phyloP scores from a whole-genome alignment of 2,329 filamentous ascomycete species.

The Cryphonectria parasitica region DNA sequence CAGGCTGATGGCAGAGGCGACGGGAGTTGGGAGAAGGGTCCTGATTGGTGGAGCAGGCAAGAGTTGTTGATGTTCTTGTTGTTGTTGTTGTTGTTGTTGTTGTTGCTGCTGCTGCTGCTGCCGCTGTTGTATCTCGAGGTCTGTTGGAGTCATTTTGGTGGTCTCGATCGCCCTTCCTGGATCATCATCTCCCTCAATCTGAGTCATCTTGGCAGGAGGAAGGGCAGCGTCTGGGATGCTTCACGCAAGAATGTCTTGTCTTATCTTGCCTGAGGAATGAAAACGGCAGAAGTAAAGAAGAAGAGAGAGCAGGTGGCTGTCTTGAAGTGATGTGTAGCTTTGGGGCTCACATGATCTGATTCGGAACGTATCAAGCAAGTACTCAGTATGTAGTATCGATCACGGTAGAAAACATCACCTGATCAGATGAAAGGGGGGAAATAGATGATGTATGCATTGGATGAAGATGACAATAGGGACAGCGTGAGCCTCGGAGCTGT shows the following conservation, averaged over 20 bases:
- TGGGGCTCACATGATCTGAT: neutral
- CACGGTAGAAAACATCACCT: neutral
- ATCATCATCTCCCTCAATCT: neutral
- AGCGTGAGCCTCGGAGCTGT: neutral
- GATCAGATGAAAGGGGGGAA: neutral
- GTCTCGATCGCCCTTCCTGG: neutral
- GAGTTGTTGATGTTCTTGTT: constrained; percentile 2
- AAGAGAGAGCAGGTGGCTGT: neutral
- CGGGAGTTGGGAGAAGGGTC: constrained; percentile 60
- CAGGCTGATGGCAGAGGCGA: constrained; percentile 64
- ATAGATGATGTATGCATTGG: neutral
- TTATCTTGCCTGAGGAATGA: no score
- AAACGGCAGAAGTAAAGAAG: neutral
- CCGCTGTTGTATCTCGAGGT: constrained; percentile 11
- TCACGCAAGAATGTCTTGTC: neutral
- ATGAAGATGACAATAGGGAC: neutral
- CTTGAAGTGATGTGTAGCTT: neutral
- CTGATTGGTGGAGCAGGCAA: constrained; percentile 35
- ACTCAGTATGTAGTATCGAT: neutral
- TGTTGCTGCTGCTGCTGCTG: constrained; percentile 1
- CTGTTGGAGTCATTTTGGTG: neutral
- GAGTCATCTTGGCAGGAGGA: constrained; percentile 1
- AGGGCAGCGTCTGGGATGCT: neutral
- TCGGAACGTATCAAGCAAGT: neutral
- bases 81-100: neutral